Base-by-base conservation (phyloP, 768 basidiomycete species). In the Sporobolomyces phaffii region DNA sequence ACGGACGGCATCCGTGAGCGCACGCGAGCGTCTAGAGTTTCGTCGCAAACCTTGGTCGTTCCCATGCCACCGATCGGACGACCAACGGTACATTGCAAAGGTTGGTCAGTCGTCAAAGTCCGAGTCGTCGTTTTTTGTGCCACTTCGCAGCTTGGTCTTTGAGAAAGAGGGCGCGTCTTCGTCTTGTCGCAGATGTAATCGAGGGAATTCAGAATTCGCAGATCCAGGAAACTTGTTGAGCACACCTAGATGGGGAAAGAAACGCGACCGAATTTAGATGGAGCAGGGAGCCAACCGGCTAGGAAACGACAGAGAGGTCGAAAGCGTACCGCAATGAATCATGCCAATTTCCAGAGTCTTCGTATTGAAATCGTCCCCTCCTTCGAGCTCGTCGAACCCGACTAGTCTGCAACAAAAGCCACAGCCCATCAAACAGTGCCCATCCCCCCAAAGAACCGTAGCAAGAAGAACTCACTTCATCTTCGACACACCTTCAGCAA, bases 381-480 rank as follows among this genome's bases (percentile, higher is more conserved):
- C 93, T 20, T 78, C 91, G 11, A 99, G 80, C 57, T 96, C 91
- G 73, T 98, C 96, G 68, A 99, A 99, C 2, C 96, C 96, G 58
- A 92, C 79, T 54, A 99, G 77, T 67, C 90, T 91, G 64, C 15
- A 26, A 26, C 28, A 18, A 48, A 54, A 56, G 33, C 20, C 26
- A 17, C 24, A 26, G 29, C 57, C 2, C 40, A 34, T 56, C 65
- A 36, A 72, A 47, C 0, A 15, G 40, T 26, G 29, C 29, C 26
- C 33, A 8, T n/a, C 18, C 13, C 74, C 59, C 13, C 4, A 22
- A n/a, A 24, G 51, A 26, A 34, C 20, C 22, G 34, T 22, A 17
- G 36, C 22, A 34, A 34, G n/a, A 34, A 29, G 8, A 29, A 77
- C 84, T 59, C 61, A 87, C 94, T 87, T 82, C 73, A 96, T 91